These are phyloP conservation scores for Blastosporella zonata DNA, from an alignment of 1,284 basidiomycete genomes.

Conservation along the genomic window DNA sequence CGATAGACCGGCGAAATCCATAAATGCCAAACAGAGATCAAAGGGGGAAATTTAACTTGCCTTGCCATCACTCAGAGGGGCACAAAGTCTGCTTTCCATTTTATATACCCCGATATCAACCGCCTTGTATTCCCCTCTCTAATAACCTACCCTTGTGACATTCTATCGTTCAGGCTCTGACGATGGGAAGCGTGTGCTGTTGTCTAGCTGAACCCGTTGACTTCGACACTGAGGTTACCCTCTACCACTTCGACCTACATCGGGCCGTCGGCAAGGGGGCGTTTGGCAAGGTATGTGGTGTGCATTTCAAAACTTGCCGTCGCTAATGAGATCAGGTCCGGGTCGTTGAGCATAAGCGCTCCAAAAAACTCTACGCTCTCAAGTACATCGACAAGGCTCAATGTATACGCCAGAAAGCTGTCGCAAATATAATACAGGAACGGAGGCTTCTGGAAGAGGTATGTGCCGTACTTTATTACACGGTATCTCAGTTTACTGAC, in stretches of 20 bases:
- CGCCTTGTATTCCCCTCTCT: conserved; percentile 29
- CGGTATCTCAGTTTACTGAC: conserved; percentile 23
- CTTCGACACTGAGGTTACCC: conserved; percentile 90
- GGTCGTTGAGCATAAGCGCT: conserved; percentile 94
- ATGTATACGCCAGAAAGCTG: conserved; percentile 90
- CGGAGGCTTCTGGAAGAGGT: conserved; percentile 87
- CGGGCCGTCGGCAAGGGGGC: conserved; percentile 94
- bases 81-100: conserved; percentile 20
- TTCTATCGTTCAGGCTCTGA: conserved; percentile 34
- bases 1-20: conserved; percentile 1
- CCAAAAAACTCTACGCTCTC: conserved; percentile 90
- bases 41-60: conserved; percentile 21
- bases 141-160: conserved; percentile 29
- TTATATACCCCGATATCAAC: conserved; percentile 26
- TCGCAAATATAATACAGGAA: conserved; percentile 95
- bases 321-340: conserved; percentile 52
- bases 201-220: conserved; percentile 80
- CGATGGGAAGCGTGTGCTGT: conserved; percentile 49
- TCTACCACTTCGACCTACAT: conserved; percentile 95
- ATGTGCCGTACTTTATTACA: conserved; percentile 22
- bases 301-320: conserved; percentile 4
- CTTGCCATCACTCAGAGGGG: conserved; percentile 24
- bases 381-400: conserved; percentile 97
- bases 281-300: conserved; percentile 84
- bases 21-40: conserved; percentile 32